These are phyloP conservation scores for Nemania serpens DNA, from an alignment of 2,329 filamentous ascomycete genomes.

Conservation along the genomic window DNA sequence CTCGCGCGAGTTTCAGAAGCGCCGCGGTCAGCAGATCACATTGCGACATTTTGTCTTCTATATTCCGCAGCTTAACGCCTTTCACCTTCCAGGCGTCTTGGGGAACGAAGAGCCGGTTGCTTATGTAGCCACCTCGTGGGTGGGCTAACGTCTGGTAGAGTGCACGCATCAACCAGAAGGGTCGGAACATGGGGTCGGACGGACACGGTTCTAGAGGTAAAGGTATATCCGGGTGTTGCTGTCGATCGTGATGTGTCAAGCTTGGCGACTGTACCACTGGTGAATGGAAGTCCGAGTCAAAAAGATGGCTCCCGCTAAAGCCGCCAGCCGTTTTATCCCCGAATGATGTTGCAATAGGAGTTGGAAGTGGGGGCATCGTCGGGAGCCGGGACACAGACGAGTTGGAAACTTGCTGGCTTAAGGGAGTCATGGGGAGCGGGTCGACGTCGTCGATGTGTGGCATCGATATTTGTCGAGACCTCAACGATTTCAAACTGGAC, in stretches of 20 bases:
- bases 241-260: slow-evolving; percentile 65
- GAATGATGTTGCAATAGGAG: slow-evolving; percentile 68
- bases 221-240: slow-evolving; percentile 65
- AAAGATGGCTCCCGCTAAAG: slow-evolving; percentile 74
- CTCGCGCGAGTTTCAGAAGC: slow-evolving; percentile 77
- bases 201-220: slow-evolving; percentile 89
- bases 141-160: slow-evolving; percentile 92
- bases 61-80: slow-evolving; percentile 85
- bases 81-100: slow-evolving; percentile 93
- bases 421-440: slow-evolving; percentile 73
- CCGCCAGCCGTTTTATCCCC: slow-evolving; percentile 60
- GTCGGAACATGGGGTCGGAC: slow-evolving; percentile 83
- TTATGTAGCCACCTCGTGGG: slow-evolving; percentile 88
- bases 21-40: slow-evolving; percentile 92
- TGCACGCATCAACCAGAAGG: slow-evolving; percentile 97
- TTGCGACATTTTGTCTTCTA: slow-evolving; percentile 92
- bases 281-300: slow-evolving; percentile 81
- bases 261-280: slow-evolving; percentile 60
- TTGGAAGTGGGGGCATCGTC: slow-evolving; percentile 67
- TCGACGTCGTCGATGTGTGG: slow-evolving; percentile 67
- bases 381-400: slow-evolving; percentile 53
- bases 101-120: slow-evolving; percentile 88
- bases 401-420: slow-evolving; percentile 66
- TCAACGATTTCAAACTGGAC: slow-evolving; percentile 71
- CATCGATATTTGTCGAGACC: slow-evolving; percentile 73